Evolutionary conservation across 176 grass and related monocot genomes (phyloP).

Genomic region (Metroxylon sagu): DNA sequence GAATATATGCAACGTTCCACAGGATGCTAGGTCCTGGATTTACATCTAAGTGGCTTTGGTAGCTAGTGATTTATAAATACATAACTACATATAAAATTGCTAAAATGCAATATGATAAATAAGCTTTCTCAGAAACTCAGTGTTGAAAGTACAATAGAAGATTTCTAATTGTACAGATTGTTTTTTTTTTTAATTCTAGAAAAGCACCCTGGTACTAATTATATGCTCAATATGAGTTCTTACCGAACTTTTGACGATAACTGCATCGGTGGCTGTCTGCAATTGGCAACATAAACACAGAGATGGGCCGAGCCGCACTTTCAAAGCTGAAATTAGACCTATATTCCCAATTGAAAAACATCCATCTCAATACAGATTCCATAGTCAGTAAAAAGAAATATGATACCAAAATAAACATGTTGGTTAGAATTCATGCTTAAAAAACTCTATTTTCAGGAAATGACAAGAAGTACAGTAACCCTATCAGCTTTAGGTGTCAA

Average conservation of each 20-base stretch:
- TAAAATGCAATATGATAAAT: too few relatives aligned
- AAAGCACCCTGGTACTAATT: conserved; percentile 5
- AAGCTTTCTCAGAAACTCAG: too few relatives aligned
- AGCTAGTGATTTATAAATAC: too few relatives aligned
- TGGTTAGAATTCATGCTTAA: neutral
- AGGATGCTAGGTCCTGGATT: too few relatives aligned
- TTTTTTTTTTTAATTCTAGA: neutral
- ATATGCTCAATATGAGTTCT: neutral
- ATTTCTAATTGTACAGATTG: neutral
- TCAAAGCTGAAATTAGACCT: conserved; percentile 9
- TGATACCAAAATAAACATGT: neutral
- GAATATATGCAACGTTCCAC: too few relatives aligned
- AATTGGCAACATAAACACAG: conserved; percentile 7
- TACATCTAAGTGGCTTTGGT: too few relatives aligned
- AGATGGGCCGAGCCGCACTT: conserved; percentile 2
- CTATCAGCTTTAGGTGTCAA: too few relatives aligned
- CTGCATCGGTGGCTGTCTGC: conserved; percentile 10
- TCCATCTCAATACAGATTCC: too few relatives aligned
- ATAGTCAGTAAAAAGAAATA: neutral
- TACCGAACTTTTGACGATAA: conserved; percentile 4
- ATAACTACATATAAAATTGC: too few relatives aligned
- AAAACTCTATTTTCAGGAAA: too few relatives aligned
- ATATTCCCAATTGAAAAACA: neutral
- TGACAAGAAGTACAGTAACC: too few relatives aligned
- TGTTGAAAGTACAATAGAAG: too few relatives aligned